Evolutionary conservation across 495 filamentous ascomycete species (phyloP), one percentile per base, ranked within the genome.

Genomic region (Aspergillus hancockii): DNA sequence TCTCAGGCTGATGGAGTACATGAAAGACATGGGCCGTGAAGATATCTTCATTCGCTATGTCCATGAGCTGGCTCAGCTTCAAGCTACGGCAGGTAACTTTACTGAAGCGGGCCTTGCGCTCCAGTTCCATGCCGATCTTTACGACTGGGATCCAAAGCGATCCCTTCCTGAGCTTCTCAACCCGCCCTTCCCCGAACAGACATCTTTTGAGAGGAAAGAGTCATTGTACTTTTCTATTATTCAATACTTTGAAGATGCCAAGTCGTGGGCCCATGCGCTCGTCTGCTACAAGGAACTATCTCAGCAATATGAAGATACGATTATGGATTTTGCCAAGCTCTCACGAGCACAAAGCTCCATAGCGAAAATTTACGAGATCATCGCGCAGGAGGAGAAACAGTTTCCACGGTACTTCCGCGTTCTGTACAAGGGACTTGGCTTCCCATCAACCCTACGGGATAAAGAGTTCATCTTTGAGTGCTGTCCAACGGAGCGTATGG

Each of bases 1-100:
- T 1, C 79, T 98, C 49, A 85, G 90, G 65, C 74, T 98, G 38
- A 97, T 98, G 94, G 91, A 97, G 62, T 98, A 97, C 75, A 83
- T 97, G 71, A 88, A 91, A 68, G 93, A 97, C 68, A 94, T 97
- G 91, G 90, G 93, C 62, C 95, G 95, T 67, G 92, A 96, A 70
- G 92, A 97, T 67, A 97, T 97, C 61, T 99, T 93, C 70, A 90
- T 97, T 63, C 88, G 92, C 57, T 98, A 98, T 67, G 93, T 98
- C 23, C 95, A 99, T 67, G 92, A 97, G 69, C 81, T 99, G 3
- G 90, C 92, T 13, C 79, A 87, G 51, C 76, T 92, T 5, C 94
- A 98, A 72, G 81, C 83, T 4, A 81, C 86, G 30, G 83, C 87
- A 3, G 78, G 88, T 56, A 93, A 98, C 67, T 85, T 87, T 61